Conservation (phyloP, 768 basidiomycete species). For the Xerocomellus chrysenteron region DNA sequence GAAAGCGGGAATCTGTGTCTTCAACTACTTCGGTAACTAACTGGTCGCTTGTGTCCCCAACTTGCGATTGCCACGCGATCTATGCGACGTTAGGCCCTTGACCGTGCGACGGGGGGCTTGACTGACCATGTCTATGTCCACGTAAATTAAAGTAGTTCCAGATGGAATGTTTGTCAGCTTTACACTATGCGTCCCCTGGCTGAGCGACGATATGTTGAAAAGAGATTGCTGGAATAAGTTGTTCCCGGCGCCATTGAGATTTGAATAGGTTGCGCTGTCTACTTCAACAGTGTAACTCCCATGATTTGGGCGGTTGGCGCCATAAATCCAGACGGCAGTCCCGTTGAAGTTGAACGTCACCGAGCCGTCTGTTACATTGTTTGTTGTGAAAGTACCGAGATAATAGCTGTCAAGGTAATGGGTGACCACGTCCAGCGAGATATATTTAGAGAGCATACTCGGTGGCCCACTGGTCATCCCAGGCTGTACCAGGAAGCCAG, state of each 20-base stretch:
- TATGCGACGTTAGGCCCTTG: not conserved
- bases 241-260: conserved; percentile 29
- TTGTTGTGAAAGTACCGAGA: conserved; percentile 40
- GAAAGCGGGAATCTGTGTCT: conserved; percentile 41
- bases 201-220: conserved; percentile 37
- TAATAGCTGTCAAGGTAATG: conserved; percentile 33
- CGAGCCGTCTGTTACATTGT: conserved; percentile 33
- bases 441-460: conserved; percentile 7
- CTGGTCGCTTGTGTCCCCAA: conserved; percentile 16
- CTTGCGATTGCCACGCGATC: conserved; percentile 32
- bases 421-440: not conserved
- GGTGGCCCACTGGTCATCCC: conserved; percentile 10
- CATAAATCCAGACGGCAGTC: conserved; percentile 48
- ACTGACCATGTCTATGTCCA: conserved; percentile 49
- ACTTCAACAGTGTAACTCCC: conserved; percentile 44
- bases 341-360: conserved; percentile 49
- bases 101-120: not conserved
- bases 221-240: conserved; percentile 41
- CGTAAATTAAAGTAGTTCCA: conserved; percentile 22
- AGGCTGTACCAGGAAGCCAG: conserved; percentile 21
- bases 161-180: conserved; percentile 33
- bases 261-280: conserved; percentile 34
- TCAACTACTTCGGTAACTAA: conserved; percentile 23
- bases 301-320: conserved; percentile 48
- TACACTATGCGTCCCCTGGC: conserved; percentile 38